Conservation (phyloP, 257 asterid genomes). For the Solanum rostratum region DNA sequence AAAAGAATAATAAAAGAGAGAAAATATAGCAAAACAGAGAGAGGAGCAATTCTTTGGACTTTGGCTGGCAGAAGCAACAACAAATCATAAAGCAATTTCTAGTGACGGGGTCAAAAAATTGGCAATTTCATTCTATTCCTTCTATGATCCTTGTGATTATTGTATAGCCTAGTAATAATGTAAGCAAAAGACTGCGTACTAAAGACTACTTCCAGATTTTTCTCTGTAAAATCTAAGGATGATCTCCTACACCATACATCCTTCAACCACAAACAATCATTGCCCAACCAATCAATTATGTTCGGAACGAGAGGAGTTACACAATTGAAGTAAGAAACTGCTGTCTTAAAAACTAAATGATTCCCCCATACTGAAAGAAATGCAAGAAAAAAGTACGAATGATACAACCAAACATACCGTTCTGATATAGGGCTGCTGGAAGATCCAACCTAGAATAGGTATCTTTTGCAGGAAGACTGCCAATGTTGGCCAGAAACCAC, state of each 20-base stretch:
- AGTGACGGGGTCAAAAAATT: neutral
- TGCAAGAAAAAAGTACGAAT: neutral
- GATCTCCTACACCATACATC: neutral
- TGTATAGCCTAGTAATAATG: neutral
- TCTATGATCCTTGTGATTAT: neutral
- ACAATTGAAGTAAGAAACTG: neutral
- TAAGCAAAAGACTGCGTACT: neutral
- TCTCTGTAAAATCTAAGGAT: neutral
- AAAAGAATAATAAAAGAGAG: neutral
- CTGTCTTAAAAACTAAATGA: neutral
- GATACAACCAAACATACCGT: conserved; percentile 44
- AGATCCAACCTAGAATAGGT: conserved; percentile 82
- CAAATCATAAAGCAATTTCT: neutral
- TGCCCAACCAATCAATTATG: neutral
- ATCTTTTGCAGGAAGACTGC: conserved; percentile 89
- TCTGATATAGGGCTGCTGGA: conserved; percentile 88
- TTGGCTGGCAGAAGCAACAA: neutral
- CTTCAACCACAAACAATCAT: neutral
- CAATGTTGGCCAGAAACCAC: conserved; percentile 98
- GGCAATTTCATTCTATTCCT: neutral
- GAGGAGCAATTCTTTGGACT: neutral
- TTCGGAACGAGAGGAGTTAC: neutral
- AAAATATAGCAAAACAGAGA: neutral
- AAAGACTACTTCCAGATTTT: neutral
- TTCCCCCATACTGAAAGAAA: neutral